Base-by-base conservation (phyloP, 2,329 filamentous ascomycete genomes). In the Diaporthe velutina region DNA sequence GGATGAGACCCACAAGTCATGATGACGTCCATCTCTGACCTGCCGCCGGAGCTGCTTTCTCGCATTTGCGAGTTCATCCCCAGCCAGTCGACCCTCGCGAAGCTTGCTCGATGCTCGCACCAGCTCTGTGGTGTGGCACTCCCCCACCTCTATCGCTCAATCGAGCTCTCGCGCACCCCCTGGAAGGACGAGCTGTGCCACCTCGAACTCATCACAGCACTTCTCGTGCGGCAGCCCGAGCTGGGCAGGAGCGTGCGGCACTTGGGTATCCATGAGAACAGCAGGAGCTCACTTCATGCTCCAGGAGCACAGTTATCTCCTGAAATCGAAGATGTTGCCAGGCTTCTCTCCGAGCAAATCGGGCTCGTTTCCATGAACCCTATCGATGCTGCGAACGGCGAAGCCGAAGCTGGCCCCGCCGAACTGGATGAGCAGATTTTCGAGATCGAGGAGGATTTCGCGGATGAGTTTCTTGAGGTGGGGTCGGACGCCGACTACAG, bases 11-110 rank as follows among this genome's bases (percentile, higher is more conserved):
- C 22, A 3, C 30, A 52, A 28, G 33, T 8, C 70, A 42, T 30
- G 1, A 72, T 72, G 70, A 52, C 70, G 19, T 58, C 54, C 33
- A 72, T 72, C 25, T 52, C 48, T 13, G 70, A 72, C 38, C 45
- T 72, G n/a, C 70, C 70, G 70, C 70, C 70, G 1, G 70, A 72
- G 45, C 45, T 72, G 57, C 57, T 72, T 10, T 50, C 48, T 33
- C 70, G 70, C 57, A 64, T 72, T 17, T 72, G 70, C 70, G 70
- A 72, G 45, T 61, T 72, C 25, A 45, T 72, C 45, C 48, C 70
- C 57, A 72, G 70, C 70, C 70, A 72, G 42, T 38, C 70, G 9
- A 64, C 45, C 33, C 70, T 72, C 33, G 70, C 70, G 19, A 54
- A 64, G 33, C 35, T 72, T 22, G 70, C 54, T 3, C 70, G 70